These are phyloP conservation scores for Emmonsia crescens DNA, from an alignment of 2,329 filamentous ascomycete genomes.

Conservation along the genomic window DNA sequence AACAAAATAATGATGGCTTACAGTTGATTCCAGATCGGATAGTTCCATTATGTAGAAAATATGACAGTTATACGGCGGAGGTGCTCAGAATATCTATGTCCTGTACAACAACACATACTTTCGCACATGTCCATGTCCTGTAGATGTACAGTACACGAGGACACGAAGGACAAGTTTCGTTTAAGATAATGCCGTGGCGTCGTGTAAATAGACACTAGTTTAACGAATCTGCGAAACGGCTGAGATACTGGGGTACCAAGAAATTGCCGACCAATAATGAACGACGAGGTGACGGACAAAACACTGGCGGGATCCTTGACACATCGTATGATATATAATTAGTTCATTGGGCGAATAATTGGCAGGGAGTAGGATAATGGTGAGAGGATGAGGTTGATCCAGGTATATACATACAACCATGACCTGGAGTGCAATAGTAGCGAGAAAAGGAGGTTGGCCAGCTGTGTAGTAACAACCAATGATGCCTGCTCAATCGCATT, in stretches of 20 bases:
- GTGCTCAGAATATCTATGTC: neutral
- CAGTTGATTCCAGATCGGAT: too few relatives aligned
- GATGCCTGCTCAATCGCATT: neutral
- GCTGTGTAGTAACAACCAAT: too few relatives aligned
- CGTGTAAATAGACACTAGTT: too few relatives aligned
- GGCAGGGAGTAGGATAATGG: neutral
- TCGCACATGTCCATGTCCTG: neutral
- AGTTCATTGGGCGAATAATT: neutral
- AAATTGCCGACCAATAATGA: neutral
- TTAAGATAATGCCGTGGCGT: neutral
- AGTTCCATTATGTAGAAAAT: too few relatives aligned
- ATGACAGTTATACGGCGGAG: neutral
- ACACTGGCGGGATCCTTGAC: neutral
- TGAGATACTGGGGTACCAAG: neutral
- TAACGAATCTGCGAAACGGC: neutral
- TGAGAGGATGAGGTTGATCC: neutral
- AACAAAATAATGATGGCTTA: neutral
- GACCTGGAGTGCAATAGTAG: too few relatives aligned
- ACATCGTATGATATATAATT: neutral
- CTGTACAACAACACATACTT: neutral
- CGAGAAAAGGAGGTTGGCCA: too few relatives aligned
- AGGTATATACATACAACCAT: neutral
- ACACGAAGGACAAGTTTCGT: too few relatives aligned
- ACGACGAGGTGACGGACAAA: neutral
- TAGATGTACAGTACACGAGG: neutral